Conservation (phyloP, 345 rosid genomes). For the Citrus sinensis region DNA sequence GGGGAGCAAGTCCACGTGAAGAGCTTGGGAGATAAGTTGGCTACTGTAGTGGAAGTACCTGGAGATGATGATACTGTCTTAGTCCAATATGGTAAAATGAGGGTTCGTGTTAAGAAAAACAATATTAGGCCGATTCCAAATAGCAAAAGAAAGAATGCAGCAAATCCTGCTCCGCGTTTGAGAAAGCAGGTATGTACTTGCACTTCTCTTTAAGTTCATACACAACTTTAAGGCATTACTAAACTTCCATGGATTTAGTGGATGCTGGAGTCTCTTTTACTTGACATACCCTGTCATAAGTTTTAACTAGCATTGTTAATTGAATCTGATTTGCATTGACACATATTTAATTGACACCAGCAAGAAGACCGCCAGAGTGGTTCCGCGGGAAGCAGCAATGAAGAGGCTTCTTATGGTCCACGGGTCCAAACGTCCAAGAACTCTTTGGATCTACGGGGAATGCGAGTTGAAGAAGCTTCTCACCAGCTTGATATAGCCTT, state of each 20-base stretch:
- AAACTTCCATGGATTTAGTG: not conserved
- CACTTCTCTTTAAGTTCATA: not conserved
- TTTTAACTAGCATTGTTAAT: not conserved
- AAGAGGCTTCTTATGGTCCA: constrained; percentile 34
- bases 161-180: constrained; percentile 25
- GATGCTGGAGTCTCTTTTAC: not conserved
- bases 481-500: constrained; percentile 63
- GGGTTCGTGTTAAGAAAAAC: constrained; percentile 63
- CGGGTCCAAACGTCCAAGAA: constrained; percentile 69
- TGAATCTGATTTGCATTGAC: constrained; percentile 8
- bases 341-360: constrained; percentile 27
- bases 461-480: constrained; percentile 78
- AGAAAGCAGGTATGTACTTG: constrained; percentile 49
- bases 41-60: constrained; percentile 67
- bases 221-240: not conserved
- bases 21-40: constrained; percentile 69
- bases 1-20: constrained; percentile 81
- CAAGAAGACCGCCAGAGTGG: constrained; percentile 27
- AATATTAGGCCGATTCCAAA: constrained; percentile 43
- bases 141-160: constrained; percentile 23
- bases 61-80: constrained; percentile 60
- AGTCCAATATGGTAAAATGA: constrained; percentile 81
- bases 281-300: not conserved
- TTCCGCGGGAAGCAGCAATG: constrained; percentile 22
- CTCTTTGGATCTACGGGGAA: constrained; percentile 77